These are phyloP conservation scores for Neurospora sp. DNA, from an alignment of 495 filamentous ascomycete species.

Conservation along the genomic window DNA sequence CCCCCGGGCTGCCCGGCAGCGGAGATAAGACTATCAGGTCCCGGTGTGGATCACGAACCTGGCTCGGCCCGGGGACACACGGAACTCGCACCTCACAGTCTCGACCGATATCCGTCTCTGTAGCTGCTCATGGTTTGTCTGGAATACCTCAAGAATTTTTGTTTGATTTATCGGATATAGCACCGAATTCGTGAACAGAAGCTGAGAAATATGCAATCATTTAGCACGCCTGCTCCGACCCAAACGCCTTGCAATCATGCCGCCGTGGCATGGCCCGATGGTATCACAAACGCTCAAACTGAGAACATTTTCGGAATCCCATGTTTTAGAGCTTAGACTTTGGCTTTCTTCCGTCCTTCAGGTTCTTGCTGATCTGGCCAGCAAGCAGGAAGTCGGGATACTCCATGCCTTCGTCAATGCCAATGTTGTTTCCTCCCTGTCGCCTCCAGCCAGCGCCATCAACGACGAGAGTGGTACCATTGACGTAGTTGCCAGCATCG, in stretches of 20 bases:
- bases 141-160: neutral
- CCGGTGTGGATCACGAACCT: neutral
- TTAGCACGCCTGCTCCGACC: neutral
- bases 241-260: neutral
- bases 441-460: slow-evolving; percentile 66
- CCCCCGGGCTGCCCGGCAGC: neutral
- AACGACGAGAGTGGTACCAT: slow-evolving; percentile 66
- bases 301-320: neutral
- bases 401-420: slow-evolving; percentile 32
- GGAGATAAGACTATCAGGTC: neutral
- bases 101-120: neutral
- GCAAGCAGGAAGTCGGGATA: slow-evolving; percentile 36
- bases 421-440: slow-evolving; percentile 32
- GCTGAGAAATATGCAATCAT: neutral
- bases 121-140: neutral
- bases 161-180: neutral
- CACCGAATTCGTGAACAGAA: neutral
- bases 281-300: neutral
- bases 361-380: slow-evolving; percentile 29
- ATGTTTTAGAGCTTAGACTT: slow-evolving; percentile 29
- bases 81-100: neutral
- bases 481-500: slow-evolving; percentile 75
- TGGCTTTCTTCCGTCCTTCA: slow-evolving; percentile 30
- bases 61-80: neutral
- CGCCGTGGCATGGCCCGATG: neutral